Percentiles rank a stretch among this genome's conserved stretches.
Evolutionary conservation across 768 basidiomycete genomes (phyloP).

Genomic region (Brasilioporus rufonigricans): DNA sequence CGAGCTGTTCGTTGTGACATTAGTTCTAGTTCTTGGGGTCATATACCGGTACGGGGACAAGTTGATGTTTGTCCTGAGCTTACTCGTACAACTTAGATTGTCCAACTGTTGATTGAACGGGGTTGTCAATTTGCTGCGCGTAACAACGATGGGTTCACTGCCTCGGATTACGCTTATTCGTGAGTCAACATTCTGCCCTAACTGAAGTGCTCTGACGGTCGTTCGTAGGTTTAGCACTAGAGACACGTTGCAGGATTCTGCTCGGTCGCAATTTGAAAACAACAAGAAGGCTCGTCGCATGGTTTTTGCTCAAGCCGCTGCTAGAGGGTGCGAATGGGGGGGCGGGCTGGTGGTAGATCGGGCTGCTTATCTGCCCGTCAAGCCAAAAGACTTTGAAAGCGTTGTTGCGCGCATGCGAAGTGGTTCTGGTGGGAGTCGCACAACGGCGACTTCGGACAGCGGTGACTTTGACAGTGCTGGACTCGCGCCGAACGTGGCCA

Average conservation of each 20-base stretch:
- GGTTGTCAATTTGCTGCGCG: constrained; percentile 81
- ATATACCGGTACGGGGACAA: constrained; percentile 59
- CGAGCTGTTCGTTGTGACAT: constrained; percentile 8
- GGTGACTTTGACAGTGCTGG: constrained; percentile 55
- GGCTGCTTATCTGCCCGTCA: constrained; percentile 47
- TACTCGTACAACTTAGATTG: constrained; percentile 46
- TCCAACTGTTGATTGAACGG: constrained; percentile 83
- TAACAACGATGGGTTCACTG: constrained; percentile 90
- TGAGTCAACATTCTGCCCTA: constrained; percentile 10
- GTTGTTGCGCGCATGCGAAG: constrained; percentile 63
- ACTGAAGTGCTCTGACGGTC: constrained; percentile 1
- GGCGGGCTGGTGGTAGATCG: constrained; percentile 39
- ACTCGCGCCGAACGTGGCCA: constrained; percentile 38
- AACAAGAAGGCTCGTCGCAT: constrained; percentile 74
- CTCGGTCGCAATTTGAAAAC: constrained; percentile 71
- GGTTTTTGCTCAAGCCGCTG: constrained; percentile 72
- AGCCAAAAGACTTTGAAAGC: constrained; percentile 39
- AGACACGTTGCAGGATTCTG: constrained; percentile 79
- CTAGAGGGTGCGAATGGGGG: constrained; percentile 62
- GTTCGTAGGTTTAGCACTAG: constrained; percentile 61
- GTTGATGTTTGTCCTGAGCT: constrained; percentile 1
- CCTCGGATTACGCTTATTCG: constrained; percentile 86
- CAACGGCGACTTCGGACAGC: constrained; percentile 72
- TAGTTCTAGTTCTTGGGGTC: constrained; percentile 88
- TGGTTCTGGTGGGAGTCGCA: constrained; percentile 78